Percentiles rank a stretch among this genome's conserved stretches.
These are phyloP conservation scores for Ogataea naganishii DNA, from an alignment of 805 yeast species.

Conservation along the genomic window DNA sequence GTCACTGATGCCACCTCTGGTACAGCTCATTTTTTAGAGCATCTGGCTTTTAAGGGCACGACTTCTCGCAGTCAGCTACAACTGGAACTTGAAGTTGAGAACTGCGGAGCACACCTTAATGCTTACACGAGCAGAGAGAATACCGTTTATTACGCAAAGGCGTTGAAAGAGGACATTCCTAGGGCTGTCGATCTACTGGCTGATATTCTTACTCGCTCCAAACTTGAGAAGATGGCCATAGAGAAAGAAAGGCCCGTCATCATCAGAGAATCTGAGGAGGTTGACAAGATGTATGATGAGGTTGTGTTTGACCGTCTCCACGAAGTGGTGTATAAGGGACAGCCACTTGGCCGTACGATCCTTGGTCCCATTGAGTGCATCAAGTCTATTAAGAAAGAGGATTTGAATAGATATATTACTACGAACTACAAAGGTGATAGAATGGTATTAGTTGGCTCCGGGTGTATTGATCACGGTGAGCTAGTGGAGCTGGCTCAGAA, in stretches of 20 bases:
- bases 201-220: conserved; percentile 83
- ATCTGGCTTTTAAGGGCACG: conserved; percentile 95
- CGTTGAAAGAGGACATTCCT: conserved; percentile 73
- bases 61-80: conserved; percentile 66
- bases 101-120: conserved; percentile 92
- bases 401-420: conserved; percentile 69
- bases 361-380: conserved; percentile 91
- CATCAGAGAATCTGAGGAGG: conserved; percentile 94
- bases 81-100: conserved; percentile 88
- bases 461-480: conserved; percentile 83
- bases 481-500: conserved; percentile 69
- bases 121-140: conserved; percentile 98
- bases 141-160: conserved; percentile 92
- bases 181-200: conserved; percentile 80
- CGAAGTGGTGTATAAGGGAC: conserved; percentile 81
- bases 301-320: conserved; percentile 96
- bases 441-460: conserved; percentile 97
- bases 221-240: conserved; percentile 72
- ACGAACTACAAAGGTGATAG: conserved; percentile 92
- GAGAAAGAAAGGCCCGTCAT: conserved; percentile 96
- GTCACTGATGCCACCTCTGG: conserved; percentile 72
- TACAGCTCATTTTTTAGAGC: conserved; percentile 96
- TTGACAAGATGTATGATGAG: conserved; percentile 96
- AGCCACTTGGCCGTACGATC: conserved; percentile 93
- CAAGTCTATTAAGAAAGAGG: conserved; percentile 65